Conservation (phyloP, 345 rosid genomes). For the Gossypium thurberi region DNA sequence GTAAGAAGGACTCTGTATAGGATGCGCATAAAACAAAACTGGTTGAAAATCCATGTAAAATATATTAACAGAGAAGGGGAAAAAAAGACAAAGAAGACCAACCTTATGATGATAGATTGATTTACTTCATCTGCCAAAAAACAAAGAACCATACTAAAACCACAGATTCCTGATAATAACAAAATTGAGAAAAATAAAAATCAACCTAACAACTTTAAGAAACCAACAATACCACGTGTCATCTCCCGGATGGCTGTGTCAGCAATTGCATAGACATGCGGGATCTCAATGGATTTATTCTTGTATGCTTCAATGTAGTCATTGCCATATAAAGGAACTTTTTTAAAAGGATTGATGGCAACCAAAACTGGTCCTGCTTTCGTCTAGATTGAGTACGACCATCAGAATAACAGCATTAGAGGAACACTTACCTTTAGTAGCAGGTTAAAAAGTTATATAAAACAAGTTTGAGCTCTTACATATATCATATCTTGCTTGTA, state of each 20-base stretch:
- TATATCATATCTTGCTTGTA: conserved; percentile 87
- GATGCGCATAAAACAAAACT: not conserved
- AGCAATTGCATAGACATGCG: conserved; percentile 51
- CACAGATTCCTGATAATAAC: not conserved
- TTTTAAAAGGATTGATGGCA: conserved; percentile 94
- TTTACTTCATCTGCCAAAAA: conserved; percentile 84
- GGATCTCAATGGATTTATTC: conserved; percentile 45
- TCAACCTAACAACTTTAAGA: conserved; percentile 14
- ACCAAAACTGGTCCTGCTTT: conserved; percentile 98
- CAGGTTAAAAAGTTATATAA: conserved; percentile 14
- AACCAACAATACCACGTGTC: conserved; percentile 65
- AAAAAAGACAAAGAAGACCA: conserved; percentile 22
- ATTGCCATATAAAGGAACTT: conserved; percentile 81
- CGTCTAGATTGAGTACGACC: conserved; percentile 46
- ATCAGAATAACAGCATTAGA: conserved; percentile 13
- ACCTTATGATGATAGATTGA: conserved; percentile 99
- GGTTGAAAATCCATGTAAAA: not conserved
- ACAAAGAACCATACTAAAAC: conserved; percentile 24
- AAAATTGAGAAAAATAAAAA: not conserved
- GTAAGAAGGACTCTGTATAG: not conserved
- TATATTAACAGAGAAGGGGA: not conserved
- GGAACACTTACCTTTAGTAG: conserved; percentile 1
- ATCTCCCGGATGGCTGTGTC: conserved; percentile 96
- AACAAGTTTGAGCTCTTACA: conserved; percentile 45
- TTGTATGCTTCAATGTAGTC: conserved; percentile 74